Base-by-base conservation (phyloP, 2,329 filamentous ascomycete species). In the Colletotrichum sp. region DNA sequence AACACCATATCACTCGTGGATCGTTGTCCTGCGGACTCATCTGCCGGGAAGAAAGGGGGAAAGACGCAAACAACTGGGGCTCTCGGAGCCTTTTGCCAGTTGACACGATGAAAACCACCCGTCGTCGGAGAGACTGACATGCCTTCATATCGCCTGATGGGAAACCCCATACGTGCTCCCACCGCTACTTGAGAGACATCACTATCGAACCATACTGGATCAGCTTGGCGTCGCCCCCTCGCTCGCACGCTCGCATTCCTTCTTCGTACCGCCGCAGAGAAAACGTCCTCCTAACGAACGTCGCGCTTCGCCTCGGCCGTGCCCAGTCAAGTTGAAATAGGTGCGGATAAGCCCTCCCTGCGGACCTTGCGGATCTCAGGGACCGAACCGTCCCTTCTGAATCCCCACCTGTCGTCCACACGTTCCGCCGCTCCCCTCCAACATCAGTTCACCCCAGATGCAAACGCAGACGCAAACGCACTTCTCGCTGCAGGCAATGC, bases 301-400 rank as follows among this genome's bases (percentile, higher is more conserved):
- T 55, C 43, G 64, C 52, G 24, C 64, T 43, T 67, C 48, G 66
- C 66, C 57, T 71, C 43, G 21, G 21, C 57, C 52, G 43, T 52
- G 43, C 43, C 43, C 43, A 52, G 43, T 52, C 43, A 52, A 52
- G 43, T 52, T 52, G 43, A 52, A 52, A 52, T 52, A 52, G 43
- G 43, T n/a, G 38, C 36, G 36, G 55, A 55, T 26, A 32, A 71
- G 32, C 48, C 48, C 55, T 68, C 63, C 21, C n/a, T 48, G 58
- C 70, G 73, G 58, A 48, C 63, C 48, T 74, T 60, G 60, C 71
- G 74, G 74, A 69, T 69, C 70, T 65, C 58, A 74, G 74, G 70
- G 70, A 76, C 71, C 70, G 65, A 74, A 76, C 64, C 74, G 71
- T 75, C 65, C 55, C 64, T 60, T 48, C 34, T 67, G 26, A 30